phyloP scores from a whole-genome alignment of 495 filamentous ascomycete species.

The Stereocaulon alpinum region DNA sequence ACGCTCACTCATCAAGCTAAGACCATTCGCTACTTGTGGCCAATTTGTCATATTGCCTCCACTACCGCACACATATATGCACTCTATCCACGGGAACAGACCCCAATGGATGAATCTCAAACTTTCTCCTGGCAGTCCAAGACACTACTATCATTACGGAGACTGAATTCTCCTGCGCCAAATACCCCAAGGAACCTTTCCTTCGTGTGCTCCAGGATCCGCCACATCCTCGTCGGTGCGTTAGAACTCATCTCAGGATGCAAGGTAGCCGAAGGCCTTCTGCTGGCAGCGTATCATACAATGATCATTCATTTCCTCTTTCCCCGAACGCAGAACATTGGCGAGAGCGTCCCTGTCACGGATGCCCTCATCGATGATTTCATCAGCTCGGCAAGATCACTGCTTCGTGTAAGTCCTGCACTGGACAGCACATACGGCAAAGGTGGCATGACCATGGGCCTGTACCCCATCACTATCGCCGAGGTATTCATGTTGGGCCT shows the following conservation, averaged over 20 bases:
- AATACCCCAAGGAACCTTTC: constrained; percentile 12
- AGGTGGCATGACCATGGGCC: constrained; percentile 9
- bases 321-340: constrained; percentile 8
- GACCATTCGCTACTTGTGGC: constrained; percentile 21
- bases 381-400: constrained; percentile 12
- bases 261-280: constrained; percentile 10
- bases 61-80: constrained; percentile 21
- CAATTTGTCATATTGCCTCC: constrained; percentile 18
- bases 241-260: constrained; percentile 13
- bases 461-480: constrained; percentile 7
- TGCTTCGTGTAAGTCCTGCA: constrained; percentile 5
- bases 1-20: constrained; percentile 17
- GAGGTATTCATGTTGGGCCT: constrained; percentile 19
- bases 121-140: constrained; percentile 10
- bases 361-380: constrained; percentile 14
- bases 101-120: neutral
- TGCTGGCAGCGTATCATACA: constrained; percentile 21
- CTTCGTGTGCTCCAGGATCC: constrained; percentile 15
- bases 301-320: constrained; percentile 22
- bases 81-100: constrained; percentile 11
- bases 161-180: constrained; percentile 2
- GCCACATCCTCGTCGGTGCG: constrained; percentile 13
- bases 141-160: constrained; percentile 14
- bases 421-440: constrained; percentile 6
- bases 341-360: constrained; percentile 6